These are phyloP conservation scores for Plasmopara viticola DNA, from an alignment of 352 stramenopile genomes.

Conservation along the genomic window DNA sequence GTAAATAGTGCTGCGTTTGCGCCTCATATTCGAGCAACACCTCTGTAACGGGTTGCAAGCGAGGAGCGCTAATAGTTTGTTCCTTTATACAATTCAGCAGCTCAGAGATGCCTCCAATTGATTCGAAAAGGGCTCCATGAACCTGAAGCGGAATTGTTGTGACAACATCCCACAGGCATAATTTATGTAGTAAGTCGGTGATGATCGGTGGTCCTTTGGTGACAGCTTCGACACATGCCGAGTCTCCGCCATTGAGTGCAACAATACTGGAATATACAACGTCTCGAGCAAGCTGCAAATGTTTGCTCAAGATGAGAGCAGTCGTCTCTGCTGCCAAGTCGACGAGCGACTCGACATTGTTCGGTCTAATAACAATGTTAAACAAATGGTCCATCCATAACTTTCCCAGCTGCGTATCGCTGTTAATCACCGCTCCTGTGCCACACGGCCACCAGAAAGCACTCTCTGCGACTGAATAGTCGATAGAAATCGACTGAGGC, in stretches of 20 bases:
- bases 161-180: slow-evolving; percentile 54
- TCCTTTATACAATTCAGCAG: slow-evolving; percentile 45
- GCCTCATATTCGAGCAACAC: slow-evolving; percentile 47
- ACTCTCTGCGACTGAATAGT: slow-evolving; percentile 69
- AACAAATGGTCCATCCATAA: slow-evolving; percentile 76
- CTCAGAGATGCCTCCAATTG: slow-evolving; percentile 65
- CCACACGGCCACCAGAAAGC: slow-evolving; percentile 80
- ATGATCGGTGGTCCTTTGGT: slow-evolving; percentile 52
- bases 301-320: slow-evolving; percentile 70
- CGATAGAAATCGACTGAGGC: slow-evolving; percentile 60
- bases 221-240: slow-evolving; percentile 21
- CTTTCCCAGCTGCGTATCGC: slow-evolving; percentile 25
- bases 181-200: slow-evolving; percentile 47
- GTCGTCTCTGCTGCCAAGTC: slow-evolving; percentile 71
- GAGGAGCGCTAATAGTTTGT: slow-evolving; percentile 19
- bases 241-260: slow-evolving; percentile 13
- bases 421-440: slow-evolving; percentile 5
- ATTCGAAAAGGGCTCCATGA: slow-evolving; percentile 79
- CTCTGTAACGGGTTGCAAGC: slow-evolving; percentile 28
- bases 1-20: slow-evolving; percentile 48
- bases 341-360: slow-evolving; percentile 55
- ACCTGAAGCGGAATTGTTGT: slow-evolving; percentile 73
- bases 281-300: slow-evolving; percentile 70
- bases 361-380: slow-evolving; percentile 50
- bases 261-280: slow-evolving; percentile 46